Percentiles rank a stretch among this genome's conserved stretches.
These are phyloP conservation scores for Ilyonectria destructans DNA, from an alignment of 2,329 filamentous ascomycete genomes.

Conservation along the genomic window DNA sequence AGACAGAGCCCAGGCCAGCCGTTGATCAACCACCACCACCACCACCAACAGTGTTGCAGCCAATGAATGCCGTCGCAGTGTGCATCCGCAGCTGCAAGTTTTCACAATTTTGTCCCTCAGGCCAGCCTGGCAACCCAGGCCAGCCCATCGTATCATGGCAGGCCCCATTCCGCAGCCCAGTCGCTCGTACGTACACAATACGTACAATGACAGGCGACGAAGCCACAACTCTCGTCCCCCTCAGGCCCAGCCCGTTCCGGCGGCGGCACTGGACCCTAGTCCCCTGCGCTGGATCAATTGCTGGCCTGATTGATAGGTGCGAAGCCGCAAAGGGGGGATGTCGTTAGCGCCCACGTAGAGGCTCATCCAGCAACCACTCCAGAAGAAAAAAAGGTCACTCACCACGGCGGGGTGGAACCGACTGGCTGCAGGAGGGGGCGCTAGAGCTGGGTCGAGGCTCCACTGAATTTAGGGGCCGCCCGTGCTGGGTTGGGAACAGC, in stretches of 20 bases:
- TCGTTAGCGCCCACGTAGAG: conserved; percentile 20
- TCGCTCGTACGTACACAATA: neutral
- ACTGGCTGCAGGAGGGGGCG: conserved; percentile 1
- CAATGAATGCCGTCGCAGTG: conserved; percentile 6
- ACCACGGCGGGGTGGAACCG: conserved; percentile 29
- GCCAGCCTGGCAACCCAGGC: neutral
- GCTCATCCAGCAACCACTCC: conserved; percentile 29
- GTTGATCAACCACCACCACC: conserved; percentile 14
- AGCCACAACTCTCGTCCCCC: conserved; percentile 8
- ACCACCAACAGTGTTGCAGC: conserved; percentile 12
- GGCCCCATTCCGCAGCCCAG: conserved; percentile 14
- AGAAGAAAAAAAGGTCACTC: conserved; percentile 2
- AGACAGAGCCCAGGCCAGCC: conserved; percentile 31
- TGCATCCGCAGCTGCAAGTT: conserved; percentile 14
- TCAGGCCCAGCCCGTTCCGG: conserved; percentile 26
- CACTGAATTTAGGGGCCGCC: conserved; percentile 9
- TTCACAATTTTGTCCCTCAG: conserved; percentile 4
- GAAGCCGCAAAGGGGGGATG: conserved; percentile 24
- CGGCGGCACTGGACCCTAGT: conserved; percentile 37
- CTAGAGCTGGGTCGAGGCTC: conserved; percentile 17
- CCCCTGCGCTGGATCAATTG: conserved; percentile 29
- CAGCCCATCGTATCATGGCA: conserved; percentile 29
- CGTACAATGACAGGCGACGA: neutral
- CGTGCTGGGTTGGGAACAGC: conserved; percentile 1
- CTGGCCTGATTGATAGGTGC: conserved; percentile 40